Evolutionary conservation across 176 grass and related monocot species (phyloP), one percentile per base, ranked within the genome.

Genomic region (Hyparrhenia diplandra): DNA sequence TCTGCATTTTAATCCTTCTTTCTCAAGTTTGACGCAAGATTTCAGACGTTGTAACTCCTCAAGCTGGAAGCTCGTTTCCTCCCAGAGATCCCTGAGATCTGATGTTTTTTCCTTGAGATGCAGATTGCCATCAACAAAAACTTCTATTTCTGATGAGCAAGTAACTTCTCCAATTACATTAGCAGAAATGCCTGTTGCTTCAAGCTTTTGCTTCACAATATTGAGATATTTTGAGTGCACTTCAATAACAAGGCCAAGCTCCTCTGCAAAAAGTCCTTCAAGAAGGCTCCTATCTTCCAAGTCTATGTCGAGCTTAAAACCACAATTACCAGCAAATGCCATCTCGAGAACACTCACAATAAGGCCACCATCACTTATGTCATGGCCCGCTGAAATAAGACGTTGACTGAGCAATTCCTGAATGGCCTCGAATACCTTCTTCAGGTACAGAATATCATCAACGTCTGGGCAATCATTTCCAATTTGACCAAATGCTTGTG

Each of bases 401-500:
- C 62, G 49, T 37, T 90, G 80, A 83, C 80, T 75, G 80, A 97
- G 83, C 62, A 97, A 74, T 41, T 87, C 89, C 70, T 97, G 92
- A 90, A 92, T 43, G 35, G 69, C 69, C 51, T 90, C 77, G 27
- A 97, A 97, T 17, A 87, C 85, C 30, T 88, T 90, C 66, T 90
- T 94, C 64, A 94, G 72, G 88, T 92, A 92, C 23, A 78, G 40
- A 18, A 92, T 83, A 71, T 97, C 94, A 55, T 97, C 94, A 77
- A 97, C 62, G 41, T 97, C 89, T 34, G 94, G 94, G 85, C 94
- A 94, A 10, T 94, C 89, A 69, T 90, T 63, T 64, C 94, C 94
- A 85, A 94, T 87, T 92, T 97, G 94, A 55, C 84, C 89, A 85
- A 94, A 97, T 5, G 82, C 95, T 78, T 98, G 92, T 67, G 92